Conservation (phyloP, 345 rosid genomes). For the Salix viminalis region DNA sequence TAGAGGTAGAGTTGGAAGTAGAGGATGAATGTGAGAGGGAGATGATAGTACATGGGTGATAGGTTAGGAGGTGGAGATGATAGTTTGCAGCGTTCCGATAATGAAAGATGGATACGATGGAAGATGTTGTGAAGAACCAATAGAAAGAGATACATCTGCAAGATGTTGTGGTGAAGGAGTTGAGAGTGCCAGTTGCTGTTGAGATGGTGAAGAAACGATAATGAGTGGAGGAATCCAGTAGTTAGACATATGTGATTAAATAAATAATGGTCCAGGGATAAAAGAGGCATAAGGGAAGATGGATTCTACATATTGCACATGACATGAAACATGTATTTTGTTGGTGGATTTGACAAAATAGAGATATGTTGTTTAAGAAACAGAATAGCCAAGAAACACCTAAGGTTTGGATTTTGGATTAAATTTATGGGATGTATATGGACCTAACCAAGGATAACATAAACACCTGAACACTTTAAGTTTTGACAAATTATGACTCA, state of each 20-base stretch:
- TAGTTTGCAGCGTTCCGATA: accelerated
- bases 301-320: too few species aligned
- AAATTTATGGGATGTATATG: neutral
- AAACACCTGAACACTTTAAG: too few species aligned
- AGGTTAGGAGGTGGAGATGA: too few species aligned
- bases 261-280: too few species aligned
- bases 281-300: too few species aligned
- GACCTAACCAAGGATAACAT: too few species aligned
- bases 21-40: neutral
- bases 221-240: accelerated
- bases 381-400: neutral
- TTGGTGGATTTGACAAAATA: too few species aligned
- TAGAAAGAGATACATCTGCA: neutral
- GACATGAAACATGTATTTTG: neutral
- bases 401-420: neutral
- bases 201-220: neutral
- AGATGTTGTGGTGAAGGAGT: accelerated
- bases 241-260: neutral
- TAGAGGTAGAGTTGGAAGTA: too few species aligned
- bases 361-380: neutral
- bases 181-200: neutral
- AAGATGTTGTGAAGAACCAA: neutral
- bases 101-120: neutral
- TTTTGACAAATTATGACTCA: too few species aligned
- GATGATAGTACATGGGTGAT: accelerated